Evolutionary conservation across 2,329 filamentous ascomycete species (phyloP).

Genomic region (Orbilia ellipsospora): DNA sequence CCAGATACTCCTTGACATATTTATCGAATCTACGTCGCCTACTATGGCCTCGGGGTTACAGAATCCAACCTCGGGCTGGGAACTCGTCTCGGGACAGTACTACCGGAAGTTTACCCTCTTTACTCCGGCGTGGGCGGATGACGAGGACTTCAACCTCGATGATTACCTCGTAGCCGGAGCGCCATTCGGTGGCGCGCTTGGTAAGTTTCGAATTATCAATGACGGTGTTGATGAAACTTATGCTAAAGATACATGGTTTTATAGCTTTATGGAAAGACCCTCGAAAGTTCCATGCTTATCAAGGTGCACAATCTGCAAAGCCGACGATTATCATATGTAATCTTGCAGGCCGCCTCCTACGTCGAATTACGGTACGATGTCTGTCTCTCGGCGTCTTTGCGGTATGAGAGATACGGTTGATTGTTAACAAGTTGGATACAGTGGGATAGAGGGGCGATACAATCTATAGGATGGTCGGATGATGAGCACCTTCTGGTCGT

Average conservation of each 20-base stretch:
- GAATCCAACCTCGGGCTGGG: slow-evolving; percentile 83
- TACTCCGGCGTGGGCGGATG: slow-evolving; percentile 79
- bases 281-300: slow-evolving; percentile 77
- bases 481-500: slow-evolving; percentile 91
- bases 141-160: slow-evolving; percentile 91
- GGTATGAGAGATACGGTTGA: slow-evolving; percentile 14
- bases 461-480: slow-evolving; percentile 93
- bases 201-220: slow-evolving; percentile 67
- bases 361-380: slow-evolving; percentile 73
- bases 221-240: neutral
- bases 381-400: slow-evolving; percentile 25
- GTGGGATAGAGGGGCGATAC: slow-evolving; percentile 91
- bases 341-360: slow-evolving; percentile 87
- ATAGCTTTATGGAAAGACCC: slow-evolving; percentile 89
- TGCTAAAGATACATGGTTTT: slow-evolving; percentile 17
- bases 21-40: slow-evolving; percentile 50
- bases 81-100: slow-evolving; percentile 89
- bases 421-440: slow-evolving; percentile 60
- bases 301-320: slow-evolving; percentile 78
- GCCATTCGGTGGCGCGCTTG: slow-evolving; percentile 91
- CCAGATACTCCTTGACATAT: slow-evolving; percentile 27
- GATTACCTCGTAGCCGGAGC: slow-evolving; percentile 92
- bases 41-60: slow-evolving; percentile 54
- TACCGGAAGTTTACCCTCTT: slow-evolving; percentile 96
- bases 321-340: slow-evolving; percentile 94